A percentile compares a stretch with the other conserved stretches of the same genome.
phyloP scores from a whole-genome alignment of 1,284 basidiomycete species.

The Vanrija humicola region DNA sequence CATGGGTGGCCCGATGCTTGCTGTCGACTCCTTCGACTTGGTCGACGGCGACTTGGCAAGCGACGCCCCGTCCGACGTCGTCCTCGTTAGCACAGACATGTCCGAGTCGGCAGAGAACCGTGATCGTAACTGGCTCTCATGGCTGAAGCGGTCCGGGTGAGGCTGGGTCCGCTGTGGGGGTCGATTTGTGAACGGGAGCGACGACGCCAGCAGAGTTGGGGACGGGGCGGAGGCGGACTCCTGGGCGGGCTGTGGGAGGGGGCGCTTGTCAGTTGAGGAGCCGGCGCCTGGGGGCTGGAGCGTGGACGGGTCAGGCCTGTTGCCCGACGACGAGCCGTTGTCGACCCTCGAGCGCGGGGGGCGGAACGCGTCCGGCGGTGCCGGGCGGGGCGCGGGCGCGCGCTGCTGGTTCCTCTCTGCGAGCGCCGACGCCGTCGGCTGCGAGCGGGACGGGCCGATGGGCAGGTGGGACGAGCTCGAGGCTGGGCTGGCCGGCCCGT shows the following conservation, averaged over 20 bases:
- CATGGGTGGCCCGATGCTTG: neutral
- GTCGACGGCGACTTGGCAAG: too few relatives aligned
- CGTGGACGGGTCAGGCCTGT: constrained; percentile 5
- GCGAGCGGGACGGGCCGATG: neutral
- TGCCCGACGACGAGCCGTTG: neutral
- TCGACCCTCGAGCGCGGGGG: constrained; percentile 25
- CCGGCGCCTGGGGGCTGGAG: neutral
- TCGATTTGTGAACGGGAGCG: neutral
- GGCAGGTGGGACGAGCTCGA: constrained; percentile 11
- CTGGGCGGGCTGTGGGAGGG: neutral
- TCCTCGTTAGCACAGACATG: constrained; percentile 5
- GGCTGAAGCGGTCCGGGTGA: constrained; percentile 30
- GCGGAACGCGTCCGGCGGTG: constrained; percentile 49
- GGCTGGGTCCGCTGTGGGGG: constrained; percentile 23
- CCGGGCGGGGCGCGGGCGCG: constrained; percentile 23
- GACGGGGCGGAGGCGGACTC: neutral
- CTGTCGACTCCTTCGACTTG: neutral
- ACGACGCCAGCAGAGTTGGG: constrained; percentile 2
- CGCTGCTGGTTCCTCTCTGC: constrained; percentile 21
- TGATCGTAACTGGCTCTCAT: constrained; percentile 31
- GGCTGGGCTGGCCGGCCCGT: constrained; percentile 14
- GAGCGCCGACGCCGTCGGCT: constrained; percentile 19
- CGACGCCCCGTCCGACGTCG: neutral
- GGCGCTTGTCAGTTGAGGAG: neutral
- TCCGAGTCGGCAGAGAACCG: constrained; percentile 45